These are phyloP conservation scores for Sherardia arvensis DNA, from an alignment of 257 asterid species.

Conservation along the genomic window DNA sequence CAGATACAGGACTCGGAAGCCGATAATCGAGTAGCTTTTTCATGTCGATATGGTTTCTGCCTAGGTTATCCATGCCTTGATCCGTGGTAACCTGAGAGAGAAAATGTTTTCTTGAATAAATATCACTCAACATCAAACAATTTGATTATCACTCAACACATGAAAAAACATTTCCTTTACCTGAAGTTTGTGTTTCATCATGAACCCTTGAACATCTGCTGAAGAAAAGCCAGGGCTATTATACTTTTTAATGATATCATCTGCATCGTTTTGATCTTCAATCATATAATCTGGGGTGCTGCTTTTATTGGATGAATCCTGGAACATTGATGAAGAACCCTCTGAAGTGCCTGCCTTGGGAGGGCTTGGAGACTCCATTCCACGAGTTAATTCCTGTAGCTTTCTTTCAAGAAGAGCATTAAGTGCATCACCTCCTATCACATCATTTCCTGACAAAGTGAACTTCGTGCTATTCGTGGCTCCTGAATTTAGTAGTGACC, in stretches of 20 bases:
- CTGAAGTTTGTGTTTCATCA: conserved; percentile 29
- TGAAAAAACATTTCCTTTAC: conserved; percentile 19
- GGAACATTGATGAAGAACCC: conserved; percentile 17
- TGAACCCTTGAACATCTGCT: conserved; percentile 20
- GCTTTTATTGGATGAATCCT: conserved; percentile 23
- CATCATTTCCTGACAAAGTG: conserved; percentile 29
- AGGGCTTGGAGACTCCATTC: conserved; percentile 45
- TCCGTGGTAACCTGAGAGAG: conserved; percentile 26
- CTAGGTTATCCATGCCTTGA: conserved; percentile 24
- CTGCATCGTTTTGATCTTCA: conserved; percentile 25
- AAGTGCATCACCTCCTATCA: conserved; percentile 53
- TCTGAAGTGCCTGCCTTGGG: conserved; percentile 17
- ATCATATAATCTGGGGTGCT: conserved; percentile 20
- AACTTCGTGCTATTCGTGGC: conserved; percentile 24
- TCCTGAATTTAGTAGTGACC: conserved; percentile 29
- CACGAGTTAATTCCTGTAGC: conserved; percentile 53
- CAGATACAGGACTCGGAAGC: conserved; percentile 36
- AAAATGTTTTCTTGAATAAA: not conserved
- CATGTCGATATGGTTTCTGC: conserved; percentile 22
- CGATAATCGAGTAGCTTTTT: conserved; percentile 29
- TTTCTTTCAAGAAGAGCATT: conserved; percentile 76
- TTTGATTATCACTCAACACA: not conserved
- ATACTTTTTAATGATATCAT: conserved; percentile 24
- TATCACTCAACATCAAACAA: not conserved
- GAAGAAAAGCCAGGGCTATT: conserved; percentile 21